Evolutionary conservation across 202 grass and related monocot species (phyloP), one percentile per base, ranked within the genome.

Genomic region (Setaria italica): DNA sequence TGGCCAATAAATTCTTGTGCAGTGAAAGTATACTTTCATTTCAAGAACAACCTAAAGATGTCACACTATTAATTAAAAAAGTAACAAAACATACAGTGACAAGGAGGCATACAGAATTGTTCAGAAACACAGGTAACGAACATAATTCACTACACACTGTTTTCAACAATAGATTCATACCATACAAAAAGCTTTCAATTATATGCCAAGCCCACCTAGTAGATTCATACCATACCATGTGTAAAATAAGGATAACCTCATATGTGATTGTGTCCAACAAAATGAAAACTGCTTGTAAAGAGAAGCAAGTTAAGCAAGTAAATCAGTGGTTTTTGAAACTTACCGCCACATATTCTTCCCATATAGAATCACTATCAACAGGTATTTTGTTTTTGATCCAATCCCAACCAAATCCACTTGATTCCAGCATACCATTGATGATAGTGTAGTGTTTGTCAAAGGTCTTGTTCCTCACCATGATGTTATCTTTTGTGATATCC

Each of bases 181-280:
- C 25, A 17, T 51, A 67, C 48, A 3, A 87, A 86, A 84, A 53
- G 16, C 57, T 86, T 86, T 74, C 79, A 68, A 76, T 85, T 34
- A 34, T 66, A 86, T 19, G 13, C 19, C 10, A 82, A 66, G 11
- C 17, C 54, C 72, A 53, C 64, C 65, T 39, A 62, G 64, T 80
- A 75, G 43, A 70, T 85, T 25, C 48, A 45, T 85, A 54, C 45
- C 35, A 53, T 81, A 53, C 30, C 58, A 83, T 60, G 47, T 41
- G 41, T 39, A 59, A 62, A 86, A 78, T 67, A 83, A 83, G 67
- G 42, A 72, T 57, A 42, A 51, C 43, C 11, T 59, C 62, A 43
- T 35, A 14, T 67, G 13, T 80, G 58, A 75, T 33, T 68, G 30
- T 54, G 14, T 41, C 43, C 33, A 67, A 80, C 15, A 79, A 62